Base-by-base conservation (phyloP, 495 filamentous ascomycete species). In the Xylaria acuta region DNA sequence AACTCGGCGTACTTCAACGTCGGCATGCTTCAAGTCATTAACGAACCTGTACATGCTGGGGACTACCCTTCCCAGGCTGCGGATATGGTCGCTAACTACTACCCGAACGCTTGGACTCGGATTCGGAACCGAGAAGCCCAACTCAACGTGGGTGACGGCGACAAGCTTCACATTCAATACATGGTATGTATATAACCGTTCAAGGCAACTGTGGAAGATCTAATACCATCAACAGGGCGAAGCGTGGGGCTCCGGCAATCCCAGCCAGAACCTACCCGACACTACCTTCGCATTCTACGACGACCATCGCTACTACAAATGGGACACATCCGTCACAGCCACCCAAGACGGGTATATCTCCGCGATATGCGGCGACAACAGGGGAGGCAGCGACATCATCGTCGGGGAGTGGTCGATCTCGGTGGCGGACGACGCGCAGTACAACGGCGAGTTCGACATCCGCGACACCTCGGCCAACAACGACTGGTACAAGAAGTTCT, bases 361-460 rank as follows among this genome's bases (percentile, higher is more conserved):
- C 2, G 79, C 82, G 1, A 86, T 87, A 0, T 91, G 89, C 76
- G 78, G 69, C 40, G 86, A 89, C 71, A 80, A 86, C 67, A 77
- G 81, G 18, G 82, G 81, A 53, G 83, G 82, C 70, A 80, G 84
- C 73, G 76, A 73, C 53, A 82, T 82, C 30, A 82, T 91, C 32
- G 84, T 90, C 8, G 88, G 88, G 16, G 89, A 91, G 71, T 91
- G 87, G 85, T 87, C 84, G 68, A 64, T 91, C 27, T 79, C 80
- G 49, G 80, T 84, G 22, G 82, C 84, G 3, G 82, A 86, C 68
- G 71, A 82, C 38, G 81, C 87, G 3, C 76, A 89, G 76, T 77
- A 72, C 67, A 81, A 72, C 12, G 30, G 76, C n/a, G 85, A 84
- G 18, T 89, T 86, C 80, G 62, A 76, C 64, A 77, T 77, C 76